phyloP scores from a whole-genome alignment of 495 filamentous ascomycete genomes.

The Pyrenula massariospora region DNA sequence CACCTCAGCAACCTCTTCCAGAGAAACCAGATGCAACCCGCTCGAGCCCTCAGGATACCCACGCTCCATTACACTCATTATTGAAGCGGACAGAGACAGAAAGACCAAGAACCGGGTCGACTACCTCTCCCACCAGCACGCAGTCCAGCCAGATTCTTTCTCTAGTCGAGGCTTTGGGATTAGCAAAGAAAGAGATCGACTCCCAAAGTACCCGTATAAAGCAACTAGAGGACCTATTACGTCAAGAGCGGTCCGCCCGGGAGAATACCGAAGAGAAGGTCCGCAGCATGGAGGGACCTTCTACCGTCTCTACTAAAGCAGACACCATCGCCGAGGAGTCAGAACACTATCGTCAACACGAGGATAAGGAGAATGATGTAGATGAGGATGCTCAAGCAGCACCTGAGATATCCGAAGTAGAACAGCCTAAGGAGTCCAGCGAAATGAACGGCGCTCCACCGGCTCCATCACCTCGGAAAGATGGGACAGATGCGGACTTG shows the following conservation, averaged over 20 bases:
- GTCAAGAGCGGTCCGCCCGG: slow-evolving; percentile 67
- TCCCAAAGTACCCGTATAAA: slow-evolving; percentile 64
- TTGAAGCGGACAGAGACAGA: slow-evolving; percentile 69
- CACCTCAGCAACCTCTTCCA: slow-evolving; percentile 80
- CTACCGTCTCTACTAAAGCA: slow-evolving; percentile 10
- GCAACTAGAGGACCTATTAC: slow-evolving; percentile 68
- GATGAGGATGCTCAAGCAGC: slow-evolving; percentile 6
- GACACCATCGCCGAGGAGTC: slow-evolving; percentile 16
- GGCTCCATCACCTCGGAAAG: slow-evolving; percentile 23
- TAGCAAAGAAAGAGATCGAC: slow-evolving; percentile 71
- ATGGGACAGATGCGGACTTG: slow-evolving; percentile 24
- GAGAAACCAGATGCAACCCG: slow-evolving; percentile 71
- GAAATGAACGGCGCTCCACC: slow-evolving; percentile 14
- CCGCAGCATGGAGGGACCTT: slow-evolving; percentile 49
- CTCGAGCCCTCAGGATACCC: slow-evolving; percentile 23
- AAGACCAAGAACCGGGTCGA: slow-evolving; percentile 51
- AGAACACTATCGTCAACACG: slow-evolving; percentile 18
- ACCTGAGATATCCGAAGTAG: slow-evolving; percentile 5
- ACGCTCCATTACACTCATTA: slow-evolving; percentile 35
- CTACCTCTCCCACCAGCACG: slow-evolving; percentile 53
- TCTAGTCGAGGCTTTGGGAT: slow-evolving; percentile 69
- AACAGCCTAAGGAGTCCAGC: slow-evolving; percentile 1
- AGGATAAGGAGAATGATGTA: slow-evolving; percentile 3
- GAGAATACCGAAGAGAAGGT: slow-evolving; percentile 75
- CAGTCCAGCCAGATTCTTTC: slow-evolving; percentile 64